Percentiles rank a stretch among this genome's conserved stretches.
These are phyloP conservation scores for Kingdonia uniflora DNA, from an alignment of 164 flowering plant species.

Conservation along the genomic window DNA sequence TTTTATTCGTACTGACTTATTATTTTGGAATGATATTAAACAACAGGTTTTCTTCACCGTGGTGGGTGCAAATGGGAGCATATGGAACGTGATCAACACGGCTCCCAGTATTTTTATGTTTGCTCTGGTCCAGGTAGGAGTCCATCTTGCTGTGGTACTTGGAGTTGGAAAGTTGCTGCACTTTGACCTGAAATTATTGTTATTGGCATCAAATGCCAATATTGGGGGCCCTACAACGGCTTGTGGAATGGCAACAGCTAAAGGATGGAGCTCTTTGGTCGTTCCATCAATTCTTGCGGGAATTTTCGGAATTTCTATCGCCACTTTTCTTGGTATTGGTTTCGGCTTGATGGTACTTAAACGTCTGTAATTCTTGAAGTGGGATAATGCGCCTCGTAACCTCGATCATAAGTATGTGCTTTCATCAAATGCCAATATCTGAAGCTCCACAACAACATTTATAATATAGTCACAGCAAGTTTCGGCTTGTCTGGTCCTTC, in stretches of 20 bases:
- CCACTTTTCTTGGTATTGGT: constrained; percentile 80
- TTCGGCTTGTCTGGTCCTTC: too few relatives aligned
- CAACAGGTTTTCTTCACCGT: constrained; percentile 75
- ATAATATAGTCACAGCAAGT: too few relatives aligned
- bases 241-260: constrained; percentile 87
- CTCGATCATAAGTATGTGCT: too few relatives aligned
- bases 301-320: constrained; percentile 68
- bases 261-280: constrained; percentile 77
- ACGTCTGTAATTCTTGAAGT: constrained; percentile 23
- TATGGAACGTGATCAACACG: constrained; percentile 63
- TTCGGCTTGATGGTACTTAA: constrained; percentile 60
- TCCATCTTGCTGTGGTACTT: constrained; percentile 67
- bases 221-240: constrained; percentile 96
- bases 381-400: too few relatives aligned
- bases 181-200: constrained; percentile 49
- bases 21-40: too few relatives aligned
- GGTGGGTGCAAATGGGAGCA: constrained; percentile 80
- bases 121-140: constrained; percentile 56
- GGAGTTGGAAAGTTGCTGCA: constrained; percentile 63
- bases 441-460: too few relatives aligned
- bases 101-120: constrained; percentile 84
- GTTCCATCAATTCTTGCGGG: constrained; percentile 86
- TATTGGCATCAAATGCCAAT: constrained; percentile 89
- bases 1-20: too few relatives aligned
- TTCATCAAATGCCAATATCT: too few relatives aligned